Conservation (phyloP, 768 basidiomycete genomes). For the Boletellus sp. region DNA sequence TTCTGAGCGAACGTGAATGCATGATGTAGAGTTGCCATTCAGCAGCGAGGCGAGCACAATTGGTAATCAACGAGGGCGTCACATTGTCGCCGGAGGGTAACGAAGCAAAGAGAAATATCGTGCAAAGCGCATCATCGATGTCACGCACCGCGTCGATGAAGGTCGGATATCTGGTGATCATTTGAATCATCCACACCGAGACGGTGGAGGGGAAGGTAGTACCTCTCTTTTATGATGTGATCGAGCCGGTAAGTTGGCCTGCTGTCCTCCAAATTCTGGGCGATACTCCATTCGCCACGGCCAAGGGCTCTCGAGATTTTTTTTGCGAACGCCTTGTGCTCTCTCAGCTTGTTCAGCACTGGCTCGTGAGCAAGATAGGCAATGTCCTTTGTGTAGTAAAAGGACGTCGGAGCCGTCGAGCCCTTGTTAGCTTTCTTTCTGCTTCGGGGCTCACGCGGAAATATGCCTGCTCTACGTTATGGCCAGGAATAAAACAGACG, state of each 20-base stretch:
- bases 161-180: constrained; percentile 77
- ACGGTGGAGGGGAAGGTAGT: constrained; percentile 14
- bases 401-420: constrained; percentile 92
- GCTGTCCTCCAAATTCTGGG: constrained; percentile 90
- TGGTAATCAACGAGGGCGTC: constrained; percentile 79
- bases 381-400: constrained; percentile 98
- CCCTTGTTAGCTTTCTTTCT: constrained; percentile 96
- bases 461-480: constrained; percentile 65
- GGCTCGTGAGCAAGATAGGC: constrained; percentile 97
- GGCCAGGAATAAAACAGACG: background rate
- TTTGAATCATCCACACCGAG: constrained; percentile 4
- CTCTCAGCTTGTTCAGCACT: constrained; percentile 85
- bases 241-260: constrained; percentile 90
- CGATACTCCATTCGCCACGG: constrained; percentile 90
- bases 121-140: constrained; percentile 95
- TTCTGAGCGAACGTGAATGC: constrained; percentile 78
- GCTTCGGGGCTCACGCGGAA: constrained; percentile 91
- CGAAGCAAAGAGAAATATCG: constrained; percentile 88
- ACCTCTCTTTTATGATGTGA: constrained; percentile 98
- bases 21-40: constrained; percentile 98
- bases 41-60: constrained; percentile 83
- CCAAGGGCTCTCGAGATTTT: constrained; percentile 92
- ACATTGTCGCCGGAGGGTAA: constrained; percentile 84
- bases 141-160: constrained; percentile 95
- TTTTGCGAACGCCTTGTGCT: constrained; percentile 98